Base-by-base conservation (phyloP, 2,329 filamentous ascomycete genomes). In the Colletotrichum gigasporum region DNA sequence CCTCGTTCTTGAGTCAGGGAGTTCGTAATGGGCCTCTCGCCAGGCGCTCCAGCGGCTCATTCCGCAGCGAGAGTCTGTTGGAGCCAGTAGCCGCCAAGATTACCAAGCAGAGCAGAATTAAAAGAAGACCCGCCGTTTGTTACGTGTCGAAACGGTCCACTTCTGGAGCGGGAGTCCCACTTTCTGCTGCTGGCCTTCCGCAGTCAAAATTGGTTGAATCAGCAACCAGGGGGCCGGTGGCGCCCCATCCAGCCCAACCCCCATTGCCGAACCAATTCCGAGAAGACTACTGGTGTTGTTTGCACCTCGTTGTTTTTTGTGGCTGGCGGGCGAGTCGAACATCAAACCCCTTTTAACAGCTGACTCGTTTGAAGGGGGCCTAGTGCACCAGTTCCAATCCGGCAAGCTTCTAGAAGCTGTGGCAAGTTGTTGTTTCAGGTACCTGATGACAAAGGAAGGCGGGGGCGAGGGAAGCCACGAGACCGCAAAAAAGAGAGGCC, bases 351-450 rank as follows among this genome's bases (percentile, higher is more conserved):
- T 18, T 48, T 22, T 35, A 30, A 14, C 39, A 28, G 53, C 48
- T 54, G 56, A 61, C 61, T 64, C 61, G 61, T 44, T 64, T 55
- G 34, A 42, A 16, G 16, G 26, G 45, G 22, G 24, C 20, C 61
- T 51, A n/a, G n/a, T n/a, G n/a, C n/a, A n/a, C n/a, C n/a, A n/a
- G n/a, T n/a, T n/a, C n/a, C n/a, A 61, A 61, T 35, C 26, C 41
- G 34, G 61, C 20, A 64, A 48, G 34, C 56, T 64, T 64, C 61
- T 61, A 64, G 61, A 64, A 64, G 56, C 41, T n/a, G 20, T 54
- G 42, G 48, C 34, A 30, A 26, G 28, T 42, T 28, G n/a, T 32
- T 16, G 61, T 54, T 61, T 54, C 56, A 64, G 48, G 16, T 16
- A 44, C 42, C 10, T 61, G 48, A 47, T 54, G 41, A 61, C 48